Percentiles rank a stretch among this genome's conserved stretches.
phyloP scores from a whole-genome alignment of 2,329 filamentous ascomycete species.

The Microcyclosporella mali region DNA sequence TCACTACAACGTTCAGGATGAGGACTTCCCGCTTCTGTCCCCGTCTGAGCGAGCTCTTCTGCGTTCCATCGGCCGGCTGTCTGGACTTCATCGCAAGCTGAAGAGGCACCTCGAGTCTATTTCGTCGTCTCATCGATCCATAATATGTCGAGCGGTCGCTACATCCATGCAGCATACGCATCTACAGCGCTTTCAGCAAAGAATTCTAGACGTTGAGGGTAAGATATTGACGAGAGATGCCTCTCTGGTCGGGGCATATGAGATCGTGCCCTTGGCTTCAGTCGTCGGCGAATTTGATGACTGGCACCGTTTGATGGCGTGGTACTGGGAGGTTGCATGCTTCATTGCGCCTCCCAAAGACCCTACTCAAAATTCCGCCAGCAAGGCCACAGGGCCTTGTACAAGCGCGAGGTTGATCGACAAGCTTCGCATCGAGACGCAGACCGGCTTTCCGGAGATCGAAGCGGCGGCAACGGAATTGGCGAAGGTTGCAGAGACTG shows the following conservation, averaged over 20 bases:
- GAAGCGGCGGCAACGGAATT: slow-evolving; percentile 69
- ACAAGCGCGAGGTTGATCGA: slow-evolving; percentile 63
- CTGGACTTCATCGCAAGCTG: slow-evolving; percentile 68
- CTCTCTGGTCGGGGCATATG: slow-evolving; percentile 78
- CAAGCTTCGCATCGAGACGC: slow-evolving; percentile 64
- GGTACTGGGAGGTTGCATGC: slow-evolving; percentile 68
- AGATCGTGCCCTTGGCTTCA: slow-evolving; percentile 84
- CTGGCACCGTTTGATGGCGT: slow-evolving; percentile 79
- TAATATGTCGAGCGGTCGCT: slow-evolving; percentile 81
- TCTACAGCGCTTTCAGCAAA: slow-evolving; percentile 72
- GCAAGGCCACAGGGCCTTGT: slow-evolving; percentile 10
- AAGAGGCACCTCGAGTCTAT: slow-evolving; percentile 62
- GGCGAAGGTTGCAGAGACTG: slow-evolving; percentile 71
- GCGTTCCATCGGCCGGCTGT: slow-evolving; percentile 67
- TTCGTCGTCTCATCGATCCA: slow-evolving; percentile 65
- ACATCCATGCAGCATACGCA: slow-evolving; percentile 69
- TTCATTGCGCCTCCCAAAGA: slow-evolving; percentile 53
- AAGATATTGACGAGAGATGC: slow-evolving; percentile 71
- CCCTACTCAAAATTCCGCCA: not conserved
- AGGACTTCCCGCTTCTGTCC: slow-evolving; percentile 52
- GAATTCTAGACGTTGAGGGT: slow-evolving; percentile 77
- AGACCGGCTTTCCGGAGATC: slow-evolving; percentile 84
- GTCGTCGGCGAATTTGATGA: slow-evolving; percentile 78
- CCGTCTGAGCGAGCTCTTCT: slow-evolving; percentile 80
- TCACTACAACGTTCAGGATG: slow-evolving; percentile 9